A percentile compares a stretch with the other conserved stretches of the same genome.
Conservation (phyloP, 352 stramenopile species). For the Phytophthora fragariaefolia region DNA sequence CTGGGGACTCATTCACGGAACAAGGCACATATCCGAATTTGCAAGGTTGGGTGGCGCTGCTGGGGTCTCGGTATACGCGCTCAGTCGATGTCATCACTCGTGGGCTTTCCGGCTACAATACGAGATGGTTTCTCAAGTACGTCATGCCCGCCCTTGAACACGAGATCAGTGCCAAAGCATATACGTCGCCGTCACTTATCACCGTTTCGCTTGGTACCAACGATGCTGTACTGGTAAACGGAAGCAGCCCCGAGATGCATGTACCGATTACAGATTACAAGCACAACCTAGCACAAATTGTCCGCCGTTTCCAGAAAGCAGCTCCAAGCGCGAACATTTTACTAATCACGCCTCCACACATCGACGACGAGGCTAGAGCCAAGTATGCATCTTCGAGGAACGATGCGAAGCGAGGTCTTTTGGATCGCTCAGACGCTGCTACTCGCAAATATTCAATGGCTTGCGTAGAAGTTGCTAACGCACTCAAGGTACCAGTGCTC, state of each 20-base stretch:
- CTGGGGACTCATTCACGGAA: neutral
- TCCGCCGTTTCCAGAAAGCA: neutral
- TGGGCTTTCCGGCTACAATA: neutral
- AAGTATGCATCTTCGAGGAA: neutral
- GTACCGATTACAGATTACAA: constrained; percentile 1
- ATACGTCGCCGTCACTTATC: neutral
- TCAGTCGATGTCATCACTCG: neutral
- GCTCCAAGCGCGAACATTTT: neutral
- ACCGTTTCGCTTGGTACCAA: constrained; percentile 1
- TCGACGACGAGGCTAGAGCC: neutral
- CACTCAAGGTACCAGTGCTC: constrained; percentile 17
- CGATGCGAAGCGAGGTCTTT: neutral
- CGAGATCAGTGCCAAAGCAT: neutral
- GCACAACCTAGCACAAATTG: neutral
- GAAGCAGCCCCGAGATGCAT: neutral
- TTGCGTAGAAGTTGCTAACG: constrained; percentile 34
- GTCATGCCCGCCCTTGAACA: neutral
- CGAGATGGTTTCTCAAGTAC: constrained; percentile 3
- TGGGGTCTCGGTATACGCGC: neutral
- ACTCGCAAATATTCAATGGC: constrained; percentile 32
- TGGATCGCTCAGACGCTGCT: neutral
- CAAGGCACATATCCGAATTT: neutral
- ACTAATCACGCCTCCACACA: neutral
- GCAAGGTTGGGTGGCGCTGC: neutral
- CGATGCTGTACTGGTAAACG: neutral